Conservation (phyloP, 2,329 filamentous ascomycete genomes). For the Microcyclospora pomicola region DNA sequence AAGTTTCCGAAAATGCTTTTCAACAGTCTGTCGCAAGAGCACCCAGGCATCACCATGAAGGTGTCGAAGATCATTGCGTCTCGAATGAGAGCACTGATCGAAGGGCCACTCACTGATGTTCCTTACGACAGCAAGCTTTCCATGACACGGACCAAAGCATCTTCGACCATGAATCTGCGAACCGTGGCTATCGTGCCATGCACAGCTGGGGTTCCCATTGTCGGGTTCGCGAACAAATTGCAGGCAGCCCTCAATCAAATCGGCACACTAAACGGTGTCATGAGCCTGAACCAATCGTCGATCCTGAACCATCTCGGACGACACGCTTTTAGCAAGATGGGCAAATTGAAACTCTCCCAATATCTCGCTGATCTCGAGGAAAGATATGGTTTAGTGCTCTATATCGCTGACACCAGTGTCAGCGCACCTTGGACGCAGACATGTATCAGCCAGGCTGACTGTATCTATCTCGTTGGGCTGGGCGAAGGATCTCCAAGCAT, state of each 20-base stretch:
- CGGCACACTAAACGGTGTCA: constrained; percentile 77
- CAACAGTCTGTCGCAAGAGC: constrained; percentile 93
- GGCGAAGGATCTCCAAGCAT: constrained; percentile 82
- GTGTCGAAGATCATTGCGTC: constrained; percentile 97
- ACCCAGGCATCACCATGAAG: constrained; percentile 96
- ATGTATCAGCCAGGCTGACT: constrained; percentile 92
- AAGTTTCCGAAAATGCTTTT: constrained; percentile 93
- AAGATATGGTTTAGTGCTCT: constrained; percentile 89
- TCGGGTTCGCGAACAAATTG: constrained; percentile 83
- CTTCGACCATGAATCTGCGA: constrained; percentile 79
- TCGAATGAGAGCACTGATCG: constrained; percentile 77
- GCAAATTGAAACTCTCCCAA: constrained; percentile 86
- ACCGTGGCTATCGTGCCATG: constrained; percentile 89
- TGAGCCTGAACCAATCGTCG: constrained; percentile 80
- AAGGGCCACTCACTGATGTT: constrained; percentile 55
- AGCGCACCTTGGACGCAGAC: constrained; percentile 98
- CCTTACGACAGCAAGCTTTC: constrained; percentile 27
- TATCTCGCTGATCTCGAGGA: constrained; percentile 95
- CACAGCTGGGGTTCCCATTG: constrained; percentile 78
- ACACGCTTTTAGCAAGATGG: constrained; percentile 94
- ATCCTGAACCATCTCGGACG: constrained; percentile 90
- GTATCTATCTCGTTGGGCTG: constrained; percentile 80
- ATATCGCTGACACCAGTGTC: constrained; percentile 91
- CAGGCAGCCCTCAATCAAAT: constrained; percentile 82
- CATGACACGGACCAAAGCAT: constrained; percentile 48